Conservation (phyloP, 768 basidiomycete species). For the Porpolomopsis calyptriformis region DNA sequence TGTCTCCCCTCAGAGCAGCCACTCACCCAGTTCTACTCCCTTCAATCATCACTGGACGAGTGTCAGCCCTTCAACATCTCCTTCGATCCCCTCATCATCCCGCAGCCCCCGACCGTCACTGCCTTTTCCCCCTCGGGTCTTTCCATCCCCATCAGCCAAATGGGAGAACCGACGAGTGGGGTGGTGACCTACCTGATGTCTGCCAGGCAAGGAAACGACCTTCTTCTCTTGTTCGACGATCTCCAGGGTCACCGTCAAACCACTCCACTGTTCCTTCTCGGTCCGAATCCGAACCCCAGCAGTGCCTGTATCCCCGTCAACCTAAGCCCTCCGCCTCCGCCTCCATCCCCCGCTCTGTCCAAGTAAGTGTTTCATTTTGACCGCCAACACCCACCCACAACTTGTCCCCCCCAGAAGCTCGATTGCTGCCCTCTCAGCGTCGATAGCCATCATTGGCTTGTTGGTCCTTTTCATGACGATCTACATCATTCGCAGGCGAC, state of each 20-base stretch:
- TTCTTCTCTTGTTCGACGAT: slow-evolving; percentile 37
- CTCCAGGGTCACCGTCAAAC: slow-evolving; percentile 29
- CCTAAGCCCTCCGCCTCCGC: neutral
- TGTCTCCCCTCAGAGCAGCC: slow-evolving; percentile 26
- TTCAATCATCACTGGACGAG: slow-evolving; percentile 29
- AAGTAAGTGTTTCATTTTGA: slow-evolving; percentile 4
- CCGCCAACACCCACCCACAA: too few relatives aligned
- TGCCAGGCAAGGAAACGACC: slow-evolving; percentile 24
- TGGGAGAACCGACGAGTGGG: slow-evolving; percentile 18
- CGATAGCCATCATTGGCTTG: neutral
- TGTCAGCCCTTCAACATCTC: slow-evolving; percentile 39
- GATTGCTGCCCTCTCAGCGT: too few relatives aligned
- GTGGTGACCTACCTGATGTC: slow-evolving; percentile 34
- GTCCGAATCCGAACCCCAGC: slow-evolving; percentile 22
- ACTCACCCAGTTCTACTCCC: slow-evolving; percentile 19
- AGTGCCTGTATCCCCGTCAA: slow-evolving; percentile 9
- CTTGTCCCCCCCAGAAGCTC: too few relatives aligned
- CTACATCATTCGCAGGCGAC: slow-evolving; percentile 30
- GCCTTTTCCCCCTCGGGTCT: slow-evolving; percentile 28
- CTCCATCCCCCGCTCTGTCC: slow-evolving; percentile 2
- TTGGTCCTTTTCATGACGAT: neutral
- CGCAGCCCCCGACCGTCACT: slow-evolving; percentile 25
- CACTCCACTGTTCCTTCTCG: slow-evolving; percentile 31
- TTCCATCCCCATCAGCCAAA: slow-evolving; percentile 21
- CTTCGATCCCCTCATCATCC: slow-evolving; percentile 26